These are phyloP conservation scores for Apophysomyces trapeziformis DNA, from an alignment of 371 early-diverging fungal genomes.

Conservation along the genomic window DNA sequence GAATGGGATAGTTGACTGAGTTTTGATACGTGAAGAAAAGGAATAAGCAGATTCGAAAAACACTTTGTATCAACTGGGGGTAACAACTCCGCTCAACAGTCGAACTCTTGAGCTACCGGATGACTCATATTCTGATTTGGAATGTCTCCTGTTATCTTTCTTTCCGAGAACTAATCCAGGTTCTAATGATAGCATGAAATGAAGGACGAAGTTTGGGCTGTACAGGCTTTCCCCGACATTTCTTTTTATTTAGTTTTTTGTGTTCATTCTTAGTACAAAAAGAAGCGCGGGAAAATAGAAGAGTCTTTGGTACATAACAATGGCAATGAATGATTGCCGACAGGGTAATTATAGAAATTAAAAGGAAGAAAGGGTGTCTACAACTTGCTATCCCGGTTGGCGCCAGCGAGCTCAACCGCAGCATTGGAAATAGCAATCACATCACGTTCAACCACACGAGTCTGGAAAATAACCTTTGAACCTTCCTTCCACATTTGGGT, in stretches of 20 bases:
- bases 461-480: slow-evolving; percentile 88
- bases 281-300: background rate
- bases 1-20: background rate
- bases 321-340: background rate
- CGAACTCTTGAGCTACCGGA: background rate
- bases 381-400: slow-evolving; percentile 48
- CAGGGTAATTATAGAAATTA: background rate
- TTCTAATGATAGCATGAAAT: too few relatives aligned
- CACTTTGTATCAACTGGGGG: background rate
- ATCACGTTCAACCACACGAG: slow-evolving; percentile 91
- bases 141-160: too few relatives aligned
- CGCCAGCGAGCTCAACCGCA: slow-evolving; percentile 71
- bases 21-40: too few relatives aligned
- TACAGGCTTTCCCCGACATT: background rate
- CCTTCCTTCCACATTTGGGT: slow-evolving; percentile 96
- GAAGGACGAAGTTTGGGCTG: too few relatives aligned
- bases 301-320: background rate
- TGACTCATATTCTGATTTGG: too few relatives aligned
- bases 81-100: background rate
- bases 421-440: slow-evolving; percentile 85
- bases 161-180: too few relatives aligned
- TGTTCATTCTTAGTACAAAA: background rate
- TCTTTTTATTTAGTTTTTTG: background rate
- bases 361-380: slow-evolving; percentile 17
- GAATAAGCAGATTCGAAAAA: too few relatives aligned